Percentiles rank a stretch among this genome's conserved stretches.
phyloP scores from a whole-genome alignment of 345 rosid genomes.

The Hypericum perforatum region DNA sequence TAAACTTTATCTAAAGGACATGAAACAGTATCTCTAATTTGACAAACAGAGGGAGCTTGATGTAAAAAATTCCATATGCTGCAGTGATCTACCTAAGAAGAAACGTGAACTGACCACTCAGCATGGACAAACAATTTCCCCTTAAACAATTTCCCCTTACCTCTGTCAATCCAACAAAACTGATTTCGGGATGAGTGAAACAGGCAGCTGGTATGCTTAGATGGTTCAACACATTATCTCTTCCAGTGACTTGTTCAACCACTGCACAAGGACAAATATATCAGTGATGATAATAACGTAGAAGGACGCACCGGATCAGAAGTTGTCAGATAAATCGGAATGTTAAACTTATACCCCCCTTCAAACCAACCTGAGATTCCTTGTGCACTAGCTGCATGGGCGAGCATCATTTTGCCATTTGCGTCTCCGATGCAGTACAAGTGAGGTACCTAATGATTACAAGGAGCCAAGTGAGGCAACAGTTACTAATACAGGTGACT shows the following conservation, averaged over 20 bases:
- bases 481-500: not conserved
- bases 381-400: slow-evolving; percentile 99
- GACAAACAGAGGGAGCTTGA: slow-evolving; percentile 1
- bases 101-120: not conserved
- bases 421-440: slow-evolving; percentile 94
- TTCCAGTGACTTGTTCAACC: slow-evolving; percentile 91
- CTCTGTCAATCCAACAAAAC: slow-evolving; percentile 99
- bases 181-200: slow-evolving; percentile 99
- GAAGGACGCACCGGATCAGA: slow-evolving; percentile 1
- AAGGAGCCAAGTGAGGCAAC: slow-evolving; percentile 3
- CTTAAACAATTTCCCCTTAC: slow-evolving; percentile 29
- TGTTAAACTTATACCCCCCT: too few relatives aligned
- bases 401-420: slow-evolving; percentile 98
- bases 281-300: slow-evolving; percentile 10
- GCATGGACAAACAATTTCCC: slow-evolving; percentile 1
- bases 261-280: slow-evolving; percentile 32
- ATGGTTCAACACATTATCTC: slow-evolving; percentile 88
- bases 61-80: not conserved
- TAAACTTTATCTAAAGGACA: not conserved
- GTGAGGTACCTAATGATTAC: slow-evolving; percentile 56
- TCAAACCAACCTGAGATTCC: slow-evolving; percentile 78
- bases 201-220: slow-evolving; percentile 97
- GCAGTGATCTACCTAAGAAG: not conserved
- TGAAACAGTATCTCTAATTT: not conserved
- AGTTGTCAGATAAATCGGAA: not conserved